Evolutionary conservation across 1,284 basidiomycete genomes (phyloP), one percentile per base, ranked within the genome.

Genomic region (Cerioporus squamosus): DNA sequence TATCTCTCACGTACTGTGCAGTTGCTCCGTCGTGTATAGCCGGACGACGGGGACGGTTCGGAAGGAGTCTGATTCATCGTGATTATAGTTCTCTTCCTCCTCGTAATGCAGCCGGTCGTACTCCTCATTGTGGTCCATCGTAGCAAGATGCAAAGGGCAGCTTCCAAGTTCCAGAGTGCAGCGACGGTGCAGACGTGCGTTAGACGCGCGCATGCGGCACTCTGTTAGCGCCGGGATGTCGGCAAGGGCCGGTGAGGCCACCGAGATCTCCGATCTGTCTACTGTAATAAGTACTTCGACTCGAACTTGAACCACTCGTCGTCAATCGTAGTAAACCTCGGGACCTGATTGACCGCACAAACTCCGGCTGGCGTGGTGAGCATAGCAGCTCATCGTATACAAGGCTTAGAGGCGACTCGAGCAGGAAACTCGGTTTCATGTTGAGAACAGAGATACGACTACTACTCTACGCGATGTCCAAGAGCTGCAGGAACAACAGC

Each of bases 51-150:
- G 79, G 2, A 72, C 72, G 0, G 67, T 68, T 45, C 88, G 69
- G 15, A 77, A 72, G 17, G 79, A 78, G 62, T 72, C 78, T 69
- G 85, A 86, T 20, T 74, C 54, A 20, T 75, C 74, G 20, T 77
- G 76, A 1, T 48, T 20, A 6, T 80, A 77, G 66, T 64, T 71
- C 12, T 64, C 60, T 33, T 70, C 56, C 60, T 74, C 55, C 9
- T 81, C 81, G 15, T 79, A 79, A 18, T 83, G 76, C 29, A 84
- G 77, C 55, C 86, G 81, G 63, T 85, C 83, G 4, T 75, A 45
- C 57, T 85, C 82, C 8, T 70, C 67, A 10, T 70, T 67, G 10
- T 46, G 20, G 26, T 55, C 44, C 51, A 56, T 60, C 14, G 6
- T 22, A 36, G 31, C 18, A 40, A 15, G 18, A 22, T 17, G 4